A percentile compares a stretch with the other conserved stretches of the same genome.
Evolutionary conservation across 305 asterid species (phyloP).

Genomic region (Solanum hybrid): DNA sequence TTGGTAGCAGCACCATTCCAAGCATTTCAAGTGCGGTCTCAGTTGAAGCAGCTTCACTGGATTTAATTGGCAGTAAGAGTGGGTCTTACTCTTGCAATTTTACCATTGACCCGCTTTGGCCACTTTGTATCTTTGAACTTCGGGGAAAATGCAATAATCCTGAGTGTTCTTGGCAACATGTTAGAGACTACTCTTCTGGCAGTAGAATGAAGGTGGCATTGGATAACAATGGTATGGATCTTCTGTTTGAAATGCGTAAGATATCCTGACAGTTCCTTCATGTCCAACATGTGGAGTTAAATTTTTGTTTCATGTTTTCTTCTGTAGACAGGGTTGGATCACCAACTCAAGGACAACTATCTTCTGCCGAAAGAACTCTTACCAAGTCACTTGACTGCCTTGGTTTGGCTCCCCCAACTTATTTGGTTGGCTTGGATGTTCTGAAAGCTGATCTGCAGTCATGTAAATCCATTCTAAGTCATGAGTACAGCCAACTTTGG

Average conservation of each 20-base stretch:
- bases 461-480: conserved; percentile 17
- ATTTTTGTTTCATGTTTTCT: background rate
- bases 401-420: conserved; percentile 29
- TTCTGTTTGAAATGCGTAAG: background rate
- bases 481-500: conserved; percentile 28
- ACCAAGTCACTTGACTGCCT: conserved; percentile 20
- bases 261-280: background rate
- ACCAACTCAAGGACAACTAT: conserved; percentile 5
- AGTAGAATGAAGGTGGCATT: background rate
- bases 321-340: conserved; percentile 24
- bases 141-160: conserved; percentile 48
- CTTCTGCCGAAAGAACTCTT: background rate
- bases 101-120: conserved; percentile 37
- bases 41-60: conserved; percentile 7
- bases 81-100: conserved; percentile 32
- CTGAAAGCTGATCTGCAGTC: conserved; percentile 24
- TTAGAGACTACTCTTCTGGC: conserved; percentile 20
- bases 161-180: conserved; percentile 43
- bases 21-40: background rate
- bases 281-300: background rate
- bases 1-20: background rate
- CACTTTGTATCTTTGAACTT: conserved; percentile 47
- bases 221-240: conserved; percentile 16
- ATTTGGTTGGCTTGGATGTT: conserved; percentile 32
- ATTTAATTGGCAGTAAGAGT: conserved; percentile 14